Conservation (phyloP, 1,284 basidiomycete genomes). For the Malassezia arunalokei region DNA sequence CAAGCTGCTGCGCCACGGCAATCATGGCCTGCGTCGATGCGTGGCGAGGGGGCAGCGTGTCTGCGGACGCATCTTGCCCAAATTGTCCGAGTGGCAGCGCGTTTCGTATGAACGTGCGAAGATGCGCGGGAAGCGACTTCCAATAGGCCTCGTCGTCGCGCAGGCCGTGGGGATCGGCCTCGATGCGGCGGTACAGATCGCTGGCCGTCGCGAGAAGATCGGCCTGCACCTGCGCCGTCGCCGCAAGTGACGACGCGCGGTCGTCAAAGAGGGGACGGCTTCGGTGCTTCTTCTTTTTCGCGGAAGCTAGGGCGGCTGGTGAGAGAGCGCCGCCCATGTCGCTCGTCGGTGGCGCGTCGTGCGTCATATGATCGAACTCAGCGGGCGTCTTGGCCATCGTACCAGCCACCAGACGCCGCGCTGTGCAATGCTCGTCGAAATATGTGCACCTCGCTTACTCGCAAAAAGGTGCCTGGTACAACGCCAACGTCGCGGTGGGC, state of each 20-base stretch:
- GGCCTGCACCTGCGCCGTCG: slow-evolving; percentile 39
- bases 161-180: slow-evolving; percentile 39
- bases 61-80: slow-evolving; percentile 35
- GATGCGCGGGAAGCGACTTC: slow-evolving; percentile 53
- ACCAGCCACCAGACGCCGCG: not conserved
- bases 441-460: not conserved
- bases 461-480: no score
- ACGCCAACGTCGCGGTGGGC: not conserved
- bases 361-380: not conserved
- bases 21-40: slow-evolving; percentile 45
- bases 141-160: slow-evolving; percentile 54
- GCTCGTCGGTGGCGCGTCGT: not conserved
- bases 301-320: not conserved
- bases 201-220: slow-evolving; percentile 42
- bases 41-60: slow-evolving; percentile 26
- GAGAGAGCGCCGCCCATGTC: not conserved
- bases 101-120: slow-evolving; percentile 53
- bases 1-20: slow-evolving; percentile 45
- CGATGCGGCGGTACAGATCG: slow-evolving; percentile 43
- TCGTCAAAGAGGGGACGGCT: not conserved
- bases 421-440: not conserved
- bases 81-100: slow-evolving; percentile 50
- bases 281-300: slow-evolving; percentile 15
- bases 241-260: slow-evolving; percentile 17
- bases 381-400: slow-evolving; percentile 14